These are phyloP conservation scores for Seiridium cupressi DNA, from an alignment of 2,329 filamentous ascomycete genomes.

Conservation along the genomic window DNA sequence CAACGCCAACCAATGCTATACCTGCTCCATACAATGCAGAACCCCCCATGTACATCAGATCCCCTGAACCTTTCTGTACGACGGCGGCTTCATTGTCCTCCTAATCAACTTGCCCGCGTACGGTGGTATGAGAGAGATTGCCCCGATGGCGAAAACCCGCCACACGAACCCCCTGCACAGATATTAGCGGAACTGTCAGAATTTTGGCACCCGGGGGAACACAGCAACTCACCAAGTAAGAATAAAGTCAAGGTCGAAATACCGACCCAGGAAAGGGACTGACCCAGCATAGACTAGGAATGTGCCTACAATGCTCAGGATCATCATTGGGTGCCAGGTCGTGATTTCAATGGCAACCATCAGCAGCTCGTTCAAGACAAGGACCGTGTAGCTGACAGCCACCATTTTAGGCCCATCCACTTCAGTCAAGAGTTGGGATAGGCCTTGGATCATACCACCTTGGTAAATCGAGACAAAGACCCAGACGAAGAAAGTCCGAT, in stretches of 20 bases:
- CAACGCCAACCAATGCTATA: slow-evolving; percentile 2
- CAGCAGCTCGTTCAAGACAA: slow-evolving; percentile 90
- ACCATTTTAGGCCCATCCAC: slow-evolving; percentile 77
- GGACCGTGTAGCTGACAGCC: slow-evolving; percentile 84
- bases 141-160: slow-evolving; percentile 77
- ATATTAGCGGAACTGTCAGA: slow-evolving; percentile 14
- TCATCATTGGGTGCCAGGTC: slow-evolving; percentile 95
- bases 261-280: slow-evolving; percentile 82
- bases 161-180: slow-evolving; percentile 73
- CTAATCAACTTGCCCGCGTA: slow-evolving; percentile 84
- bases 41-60: slow-evolving; percentile 38
- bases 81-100: slow-evolving; percentile 84
- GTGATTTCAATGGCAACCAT: slow-evolving; percentile 98
- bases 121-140: slow-evolving; percentile 80
- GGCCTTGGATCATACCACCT: slow-evolving; percentile 91
- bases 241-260: slow-evolving; percentile 83
- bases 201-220: background rate
- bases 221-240: slow-evolving; percentile 58
- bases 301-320: slow-evolving; percentile 79
- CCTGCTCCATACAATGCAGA: background rate
- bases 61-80: slow-evolving; percentile 88
- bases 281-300: slow-evolving; percentile 76
- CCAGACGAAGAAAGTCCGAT: slow-evolving; percentile 96
- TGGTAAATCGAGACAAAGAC: slow-evolving; percentile 94
- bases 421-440: slow-evolving; percentile 83